A percentile compares a stretch with the other conserved stretches of the same genome.
These are phyloP conservation scores for Rutstroemia sp. DNA, from an alignment of 2,329 filamentous ascomycete genomes.

Conservation along the genomic window DNA sequence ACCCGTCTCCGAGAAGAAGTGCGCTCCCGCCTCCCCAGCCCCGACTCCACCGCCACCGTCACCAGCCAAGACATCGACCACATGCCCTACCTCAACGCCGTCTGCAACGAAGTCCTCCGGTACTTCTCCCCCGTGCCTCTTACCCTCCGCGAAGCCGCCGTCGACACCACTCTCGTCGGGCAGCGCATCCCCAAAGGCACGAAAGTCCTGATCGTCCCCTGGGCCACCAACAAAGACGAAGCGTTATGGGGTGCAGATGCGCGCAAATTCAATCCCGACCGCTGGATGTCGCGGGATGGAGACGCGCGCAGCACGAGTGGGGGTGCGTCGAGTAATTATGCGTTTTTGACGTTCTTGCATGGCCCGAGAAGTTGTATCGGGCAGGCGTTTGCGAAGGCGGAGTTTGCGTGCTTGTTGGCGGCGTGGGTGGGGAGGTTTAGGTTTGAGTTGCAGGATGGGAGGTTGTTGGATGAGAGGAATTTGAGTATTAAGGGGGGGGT, in stretches of 20 bases:
- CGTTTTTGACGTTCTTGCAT: constrained; percentile 76
- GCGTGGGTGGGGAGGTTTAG: constrained; percentile 69
- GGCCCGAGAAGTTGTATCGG: constrained; percentile 85
- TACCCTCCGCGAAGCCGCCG: constrained; percentile 57
- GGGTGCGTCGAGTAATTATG: constrained; percentile 68
- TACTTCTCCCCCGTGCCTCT: constrained; percentile 64
- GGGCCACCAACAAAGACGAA: constrained; percentile 61
- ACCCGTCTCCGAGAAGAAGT: constrained; percentile 61
- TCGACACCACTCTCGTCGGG: constrained; percentile 58
- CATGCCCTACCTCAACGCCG: constrained; percentile 72
- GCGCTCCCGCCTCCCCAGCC: constrained; percentile 48
- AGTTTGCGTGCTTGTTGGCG: constrained; percentile 79
- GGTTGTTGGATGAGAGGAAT: constrained; percentile 58
- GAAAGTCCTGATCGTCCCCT: constrained; percentile 54
- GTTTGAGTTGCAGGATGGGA: constrained; percentile 48
- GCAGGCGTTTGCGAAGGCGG: constrained; percentile 68
- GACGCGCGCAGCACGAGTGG: constrained; percentile 47
- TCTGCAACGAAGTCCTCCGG: constrained; percentile 71
- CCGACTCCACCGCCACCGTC: constrained; percentile 35
- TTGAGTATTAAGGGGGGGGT: constrained; percentile 61
- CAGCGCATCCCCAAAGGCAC: constrained; percentile 64
- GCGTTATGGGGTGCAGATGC: constrained; percentile 73
- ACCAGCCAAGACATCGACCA: constrained; percentile 56
- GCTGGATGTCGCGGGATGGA: constrained; percentile 52
- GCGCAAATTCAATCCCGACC: constrained; percentile 66